Conservation (phyloP, 192 early-diverging fungal genomes). For the Dimargaris verticillata region DNA sequence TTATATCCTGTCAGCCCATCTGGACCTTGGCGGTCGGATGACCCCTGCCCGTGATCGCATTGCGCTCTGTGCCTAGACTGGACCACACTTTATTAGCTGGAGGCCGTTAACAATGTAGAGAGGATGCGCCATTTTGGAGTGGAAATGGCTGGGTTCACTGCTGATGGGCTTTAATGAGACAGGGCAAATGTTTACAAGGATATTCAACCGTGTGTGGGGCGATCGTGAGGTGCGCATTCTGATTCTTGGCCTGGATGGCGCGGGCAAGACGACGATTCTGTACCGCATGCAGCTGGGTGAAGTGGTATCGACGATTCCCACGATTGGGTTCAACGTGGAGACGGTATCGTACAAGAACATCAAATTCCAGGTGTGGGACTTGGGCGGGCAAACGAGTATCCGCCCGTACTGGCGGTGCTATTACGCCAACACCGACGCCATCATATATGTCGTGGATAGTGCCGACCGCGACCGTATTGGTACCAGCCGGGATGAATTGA, state of each 20-base stretch:
- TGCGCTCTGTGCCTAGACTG: too few relatives aligned
- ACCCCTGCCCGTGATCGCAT: too few relatives aligned
- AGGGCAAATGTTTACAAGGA: constrained; percentile 39
- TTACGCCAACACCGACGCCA: constrained; percentile 96
- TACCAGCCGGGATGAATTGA: constrained; percentile 76
- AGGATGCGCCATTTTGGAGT: too few relatives aligned
- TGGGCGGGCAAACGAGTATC: constrained; percentile 80
- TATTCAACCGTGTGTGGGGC: constrained; percentile 72
- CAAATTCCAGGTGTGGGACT: constrained; percentile 97
- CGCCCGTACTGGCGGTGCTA: constrained; percentile 98
- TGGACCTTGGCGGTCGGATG: too few relatives aligned
- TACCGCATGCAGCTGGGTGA: constrained; percentile 79
- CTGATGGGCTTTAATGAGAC: too few relatives aligned
- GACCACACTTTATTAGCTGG: too few relatives aligned
- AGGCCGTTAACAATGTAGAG: too few relatives aligned
- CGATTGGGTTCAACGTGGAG: constrained; percentile 77
- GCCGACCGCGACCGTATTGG: constrained; percentile 78
- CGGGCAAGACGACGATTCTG: constrained; percentile 94
- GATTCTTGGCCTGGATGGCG: constrained; percentile 89
- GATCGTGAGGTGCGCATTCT: constrained; percentile 91
- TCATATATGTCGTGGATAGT: constrained; percentile 95
- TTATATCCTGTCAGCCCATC: too few relatives aligned
- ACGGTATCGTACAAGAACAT: constrained; percentile 94
- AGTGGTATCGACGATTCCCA: constrained; percentile 38
- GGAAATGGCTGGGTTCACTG: too few relatives aligned